Percentiles rank a stretch among this genome's conserved stretches.
phyloP scores from a whole-genome alignment of 2,329 filamentous ascomycete genomes.

The Trichoderma guizhouense region DNA sequence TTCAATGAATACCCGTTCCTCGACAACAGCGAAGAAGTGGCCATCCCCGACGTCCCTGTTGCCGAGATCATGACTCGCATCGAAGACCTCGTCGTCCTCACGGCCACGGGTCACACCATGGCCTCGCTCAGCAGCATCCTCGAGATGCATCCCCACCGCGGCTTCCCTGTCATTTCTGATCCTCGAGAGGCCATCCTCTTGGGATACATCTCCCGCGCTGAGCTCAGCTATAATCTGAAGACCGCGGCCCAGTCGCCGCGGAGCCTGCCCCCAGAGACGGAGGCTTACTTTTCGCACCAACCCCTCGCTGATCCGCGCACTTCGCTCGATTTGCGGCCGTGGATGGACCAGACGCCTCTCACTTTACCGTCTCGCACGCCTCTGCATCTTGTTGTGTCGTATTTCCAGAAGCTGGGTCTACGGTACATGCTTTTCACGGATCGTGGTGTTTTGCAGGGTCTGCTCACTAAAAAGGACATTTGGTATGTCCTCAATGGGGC shows the following conservation, averaged over 20 bases:
- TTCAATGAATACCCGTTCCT: conserved; percentile 94
- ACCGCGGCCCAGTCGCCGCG: conserved; percentile 52
- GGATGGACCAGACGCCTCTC: conserved; percentile 99
- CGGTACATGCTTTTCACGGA: conserved; percentile 87
- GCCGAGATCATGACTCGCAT: conserved; percentile 87
- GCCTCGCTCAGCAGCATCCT: conserved; percentile 69
- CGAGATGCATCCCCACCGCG: conserved; percentile 72
- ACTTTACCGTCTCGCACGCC: conserved; percentile 74
- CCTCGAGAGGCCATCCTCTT: conserved; percentile 73
- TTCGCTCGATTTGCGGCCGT: conserved; percentile 84
- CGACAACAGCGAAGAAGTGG: conserved; percentile 81
- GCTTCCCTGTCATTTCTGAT: conserved; percentile 86
- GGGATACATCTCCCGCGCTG: conserved; percentile 90
- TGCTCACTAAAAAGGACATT: conserved; percentile 96
- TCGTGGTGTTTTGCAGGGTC: conserved; percentile 73
- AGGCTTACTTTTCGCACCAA: conserved; percentile 81
- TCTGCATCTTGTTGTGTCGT: conserved; percentile 80
- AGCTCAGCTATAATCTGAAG: conserved; percentile 76
- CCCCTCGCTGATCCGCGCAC: conserved; percentile 72
- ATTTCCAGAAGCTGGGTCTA: conserved; percentile 92
- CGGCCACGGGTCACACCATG: conserved; percentile 84
- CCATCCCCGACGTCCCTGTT: conserved; percentile 79
- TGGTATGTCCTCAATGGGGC: conserved; percentile 87
- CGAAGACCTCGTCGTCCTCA: conserved; percentile 85
- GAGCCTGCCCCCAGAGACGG: conserved; percentile 64